Evolutionary conservation across 179 eudicot genomes (phyloP).

Genomic region (Amaranthus tricolor): DNA sequence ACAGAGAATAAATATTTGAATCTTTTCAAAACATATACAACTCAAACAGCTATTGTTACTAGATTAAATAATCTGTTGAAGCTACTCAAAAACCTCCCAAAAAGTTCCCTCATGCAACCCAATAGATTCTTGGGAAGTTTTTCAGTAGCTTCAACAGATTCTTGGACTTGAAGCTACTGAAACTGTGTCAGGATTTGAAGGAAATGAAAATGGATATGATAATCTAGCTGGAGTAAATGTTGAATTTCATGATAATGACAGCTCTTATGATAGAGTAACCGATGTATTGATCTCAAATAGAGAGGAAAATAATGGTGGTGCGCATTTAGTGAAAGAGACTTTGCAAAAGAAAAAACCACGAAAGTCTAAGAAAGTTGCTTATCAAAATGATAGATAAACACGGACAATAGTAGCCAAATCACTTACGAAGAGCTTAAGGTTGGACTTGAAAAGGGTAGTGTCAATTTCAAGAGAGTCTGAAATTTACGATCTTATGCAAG

Average conservation of each 20-base stretch:
- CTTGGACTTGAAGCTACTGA: too few species aligned
- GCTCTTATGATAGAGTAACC: slow-evolving; percentile 22
- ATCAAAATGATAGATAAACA: slow-evolving; percentile 59
- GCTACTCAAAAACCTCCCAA: too few species aligned
- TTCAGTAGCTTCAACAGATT: too few species aligned
- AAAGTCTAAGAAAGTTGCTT: slow-evolving; percentile 44
- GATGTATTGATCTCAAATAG: slow-evolving; percentile 24
- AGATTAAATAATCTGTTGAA: too few species aligned
- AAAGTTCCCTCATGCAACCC: too few species aligned
- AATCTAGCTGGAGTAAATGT: slow-evolving; percentile 39
- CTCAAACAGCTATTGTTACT: too few species aligned
- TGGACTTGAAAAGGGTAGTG: slow-evolving; percentile 71
- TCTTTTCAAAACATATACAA: too few species aligned
- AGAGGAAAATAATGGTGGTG: slow-evolving; percentile 29
- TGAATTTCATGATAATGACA: slow-evolving; percentile 27
- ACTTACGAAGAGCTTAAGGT: slow-evolving; percentile 71
- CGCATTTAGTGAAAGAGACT: slow-evolving; percentile 33
- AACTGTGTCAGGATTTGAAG: slow-evolving; percentile 24
- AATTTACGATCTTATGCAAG: slow-evolving; percentile 59
- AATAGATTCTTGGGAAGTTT: too few species aligned
- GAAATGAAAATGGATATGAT: slow-evolving; percentile 32
- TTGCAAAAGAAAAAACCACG: slow-evolving; percentile 30
- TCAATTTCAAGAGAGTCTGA: slow-evolving; percentile 72
- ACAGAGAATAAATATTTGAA: too few species aligned
- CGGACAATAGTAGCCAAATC: slow-evolving; percentile 78